These are phyloP conservation scores for Trichoderma orchidacearum DNA, from an alignment of 495 filamentous ascomycete genomes.

Conservation along the genomic window DNA sequence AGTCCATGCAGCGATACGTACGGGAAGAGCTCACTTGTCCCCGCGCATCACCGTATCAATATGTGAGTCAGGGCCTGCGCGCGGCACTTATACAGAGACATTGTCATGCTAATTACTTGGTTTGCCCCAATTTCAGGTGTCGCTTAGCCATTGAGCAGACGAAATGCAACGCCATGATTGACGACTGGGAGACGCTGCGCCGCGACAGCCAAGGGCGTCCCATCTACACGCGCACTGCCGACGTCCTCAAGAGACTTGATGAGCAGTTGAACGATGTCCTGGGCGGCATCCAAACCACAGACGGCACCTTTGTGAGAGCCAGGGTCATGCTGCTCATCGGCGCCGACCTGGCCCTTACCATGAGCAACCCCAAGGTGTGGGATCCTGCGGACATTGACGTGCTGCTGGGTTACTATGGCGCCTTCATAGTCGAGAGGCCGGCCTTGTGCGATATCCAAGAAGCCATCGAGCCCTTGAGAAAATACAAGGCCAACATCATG, in stretches of 20 bases:
- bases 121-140: constrained; percentile 36
- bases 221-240: constrained; percentile 69
- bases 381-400: constrained; percentile 62
- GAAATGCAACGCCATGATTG: constrained; percentile 62
- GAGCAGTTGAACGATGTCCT: constrained; percentile 63
- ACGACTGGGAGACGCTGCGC: constrained; percentile 34
- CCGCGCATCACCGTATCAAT: constrained; percentile 39
- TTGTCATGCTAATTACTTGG: constrained; percentile 6
- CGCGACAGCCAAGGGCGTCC: constrained; percentile 29
- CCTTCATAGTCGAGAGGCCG: constrained; percentile 71
- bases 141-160: constrained; percentile 58
- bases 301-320: constrained; percentile 32
- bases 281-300: constrained; percentile 47
- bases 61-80: background rate
- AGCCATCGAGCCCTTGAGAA: constrained; percentile 52
- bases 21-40: constrained; percentile 69
- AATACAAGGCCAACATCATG: constrained; percentile 51
- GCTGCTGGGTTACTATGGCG: constrained; percentile 64
- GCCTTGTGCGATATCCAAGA: constrained; percentile 69
- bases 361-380: constrained; percentile 48
- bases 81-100: background rate
- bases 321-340: constrained; percentile 62
- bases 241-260: constrained; percentile 70
- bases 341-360: constrained; percentile 60
- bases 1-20: constrained; percentile 48